Conservation (phyloP, 768 basidiomycete species). For the Suillus variegatus region DNA sequence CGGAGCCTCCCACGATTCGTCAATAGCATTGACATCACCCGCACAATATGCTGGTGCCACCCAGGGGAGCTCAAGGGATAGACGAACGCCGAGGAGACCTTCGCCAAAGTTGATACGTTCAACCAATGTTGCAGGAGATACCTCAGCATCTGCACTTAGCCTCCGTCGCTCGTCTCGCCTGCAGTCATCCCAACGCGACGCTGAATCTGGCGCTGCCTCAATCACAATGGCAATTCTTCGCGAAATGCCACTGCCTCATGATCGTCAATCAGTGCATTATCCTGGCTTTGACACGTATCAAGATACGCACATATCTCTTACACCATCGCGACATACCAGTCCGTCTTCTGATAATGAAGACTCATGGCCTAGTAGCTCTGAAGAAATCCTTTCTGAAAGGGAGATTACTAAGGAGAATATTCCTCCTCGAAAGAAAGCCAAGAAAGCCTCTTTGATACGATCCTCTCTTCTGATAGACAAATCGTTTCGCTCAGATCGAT, state of each 20-base stretch:
- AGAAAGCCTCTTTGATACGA: slow-evolving; percentile 33
- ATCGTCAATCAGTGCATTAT: slow-evolving; percentile 63
- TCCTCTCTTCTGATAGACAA: neutral
- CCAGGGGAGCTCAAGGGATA: slow-evolving; percentile 16
- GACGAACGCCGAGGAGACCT: slow-evolving; percentile 11
- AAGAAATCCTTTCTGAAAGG: slow-evolving; percentile 26
- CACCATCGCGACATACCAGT: slow-evolving; percentile 4
- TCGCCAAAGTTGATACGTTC: slow-evolving; percentile 28
- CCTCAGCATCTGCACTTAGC: slow-evolving; percentile 5
- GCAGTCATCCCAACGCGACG: slow-evolving; percentile 16
- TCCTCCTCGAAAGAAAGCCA: slow-evolving; percentile 46
- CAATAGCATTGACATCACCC: slow-evolving; percentile 11
- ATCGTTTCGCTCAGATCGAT: neutral
- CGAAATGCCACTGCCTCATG: slow-evolving; percentile 41
- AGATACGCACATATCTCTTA: slow-evolving; percentile 36
- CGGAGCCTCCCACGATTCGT: slow-evolving; percentile 41
- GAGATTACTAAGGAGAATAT: slow-evolving; percentile 62
- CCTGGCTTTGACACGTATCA: slow-evolving; percentile 64
- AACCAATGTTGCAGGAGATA: slow-evolving; percentile 11
- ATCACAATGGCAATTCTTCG: slow-evolving; percentile 31
- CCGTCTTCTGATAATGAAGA: slow-evolving; percentile 8
- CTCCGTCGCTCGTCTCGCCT: slow-evolving; percentile 15
- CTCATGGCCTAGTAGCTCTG: neutral
- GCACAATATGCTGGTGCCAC: slow-evolving; percentile 15
- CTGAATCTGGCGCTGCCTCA: slow-evolving; percentile 19